Percentiles rank a stretch among this genome's conserved stretches.
These are phyloP conservation scores for Inonotus obliquus DNA, from an alignment of 1,284 basidiomycete species.

Conservation along the genomic window DNA sequence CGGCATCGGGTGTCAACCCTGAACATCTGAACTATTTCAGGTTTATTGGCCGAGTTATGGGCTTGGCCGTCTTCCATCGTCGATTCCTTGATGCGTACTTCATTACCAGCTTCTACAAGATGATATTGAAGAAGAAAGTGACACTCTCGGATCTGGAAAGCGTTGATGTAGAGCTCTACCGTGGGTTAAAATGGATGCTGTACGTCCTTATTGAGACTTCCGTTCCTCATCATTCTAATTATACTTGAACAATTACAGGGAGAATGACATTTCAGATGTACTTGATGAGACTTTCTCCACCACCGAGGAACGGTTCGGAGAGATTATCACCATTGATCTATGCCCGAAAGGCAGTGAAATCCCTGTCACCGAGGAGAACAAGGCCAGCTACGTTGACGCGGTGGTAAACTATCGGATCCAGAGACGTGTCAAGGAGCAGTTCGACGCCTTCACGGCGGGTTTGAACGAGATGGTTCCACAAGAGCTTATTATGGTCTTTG, in stretches of 20 bases:
- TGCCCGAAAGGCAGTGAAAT: conserved; percentile 77
- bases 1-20: conserved; percentile 95
- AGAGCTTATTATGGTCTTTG: conserved; percentile 91
- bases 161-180: conserved; percentile 86
- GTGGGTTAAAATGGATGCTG: conserved; percentile 97
- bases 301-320: conserved; percentile 91
- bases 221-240: not conserved
- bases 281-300: conserved; percentile 90
- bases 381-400: conserved; percentile 89
- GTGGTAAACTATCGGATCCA: conserved; percentile 92
- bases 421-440: conserved; percentile 90
- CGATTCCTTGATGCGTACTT: conserved; percentile 99
- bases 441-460: conserved; percentile 92
- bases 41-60: conserved; percentile 94
- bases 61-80: conserved; percentile 96
- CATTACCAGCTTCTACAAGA: conserved; percentile 98
- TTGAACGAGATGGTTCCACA: conserved; percentile 95
- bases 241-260: conserved; percentile 35
- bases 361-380: conserved; percentile 89
- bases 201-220: conserved; percentile 38
- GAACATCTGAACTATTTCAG: conserved; percentile 99
- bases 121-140: conserved; percentile 90
- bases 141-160: conserved; percentile 84
- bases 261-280: conserved; percentile 88
- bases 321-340: conserved; percentile 88